Percentiles rank a stretch among this genome's conserved stretches.
Conservation (phyloP, 2,329 filamentous ascomycete genomes). For the Apiospora malaysiana region DNA sequence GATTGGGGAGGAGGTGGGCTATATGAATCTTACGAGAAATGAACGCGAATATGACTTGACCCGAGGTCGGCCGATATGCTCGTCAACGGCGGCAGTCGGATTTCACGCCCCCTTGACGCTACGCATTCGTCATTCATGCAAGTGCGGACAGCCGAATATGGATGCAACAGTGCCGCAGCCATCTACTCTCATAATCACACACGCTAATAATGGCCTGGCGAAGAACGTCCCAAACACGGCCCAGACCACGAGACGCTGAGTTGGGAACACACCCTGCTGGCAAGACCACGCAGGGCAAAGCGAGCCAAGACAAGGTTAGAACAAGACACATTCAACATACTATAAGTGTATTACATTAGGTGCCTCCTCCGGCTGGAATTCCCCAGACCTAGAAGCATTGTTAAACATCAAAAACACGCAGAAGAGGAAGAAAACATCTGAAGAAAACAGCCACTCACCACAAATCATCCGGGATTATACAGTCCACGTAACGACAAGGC, state of each 20-base stretch:
- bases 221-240: not conserved
- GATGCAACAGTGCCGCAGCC: not conserved
- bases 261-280: too few species aligned
- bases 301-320: not conserved
- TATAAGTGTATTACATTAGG: not conserved
- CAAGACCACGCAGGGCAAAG: not conserved
- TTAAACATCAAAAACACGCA: not conserved
- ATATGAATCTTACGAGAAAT: constrained; percentile 11
- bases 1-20: not conserved
- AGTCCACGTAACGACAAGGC: constrained; percentile 5
- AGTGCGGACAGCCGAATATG: not conserved
- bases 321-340: not conserved
- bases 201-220: not conserved
- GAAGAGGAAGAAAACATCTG: not conserved
- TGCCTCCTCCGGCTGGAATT: not conserved
- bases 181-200: not conserved
- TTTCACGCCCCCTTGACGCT: too few species aligned
- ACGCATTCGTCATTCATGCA: not conserved
- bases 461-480: not conserved
- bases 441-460: not conserved
- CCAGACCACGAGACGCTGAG: too few species aligned
- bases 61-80: not conserved
- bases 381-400: not conserved
- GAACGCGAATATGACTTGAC: not conserved
- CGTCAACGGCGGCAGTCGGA: not conserved